phyloP scores from a whole-genome alignment of 2,329 filamentous ascomycete species.

The Dendrostoma leiphaemia region DNA sequence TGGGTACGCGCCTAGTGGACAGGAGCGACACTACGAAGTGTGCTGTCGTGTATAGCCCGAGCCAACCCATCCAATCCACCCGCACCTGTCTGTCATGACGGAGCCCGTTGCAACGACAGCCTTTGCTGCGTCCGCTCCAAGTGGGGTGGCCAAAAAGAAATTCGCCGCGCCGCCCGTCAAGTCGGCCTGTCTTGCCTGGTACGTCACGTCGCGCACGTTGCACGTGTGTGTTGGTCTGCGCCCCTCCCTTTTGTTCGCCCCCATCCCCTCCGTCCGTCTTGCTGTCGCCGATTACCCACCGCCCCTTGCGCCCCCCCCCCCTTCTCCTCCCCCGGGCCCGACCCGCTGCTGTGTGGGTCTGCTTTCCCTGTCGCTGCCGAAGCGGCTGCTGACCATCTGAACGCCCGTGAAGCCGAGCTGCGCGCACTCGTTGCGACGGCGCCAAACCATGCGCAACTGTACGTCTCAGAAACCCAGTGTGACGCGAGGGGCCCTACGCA shows the following conservation, averaged over 20 bases:
- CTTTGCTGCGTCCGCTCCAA: neutral
- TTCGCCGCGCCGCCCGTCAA: conserved; percentile 48
- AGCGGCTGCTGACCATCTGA: conserved; percentile 8
- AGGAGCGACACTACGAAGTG: neutral
- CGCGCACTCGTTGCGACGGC: conserved; percentile 46
- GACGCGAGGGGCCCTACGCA: too few relatives aligned
- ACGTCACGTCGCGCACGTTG: conserved; percentile 24
- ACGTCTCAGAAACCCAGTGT: too few relatives aligned
- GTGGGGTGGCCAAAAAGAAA: conserved; percentile 32
- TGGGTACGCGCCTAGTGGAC: neutral
- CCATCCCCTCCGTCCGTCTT: neutral
- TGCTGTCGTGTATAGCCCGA: too few relatives aligned
- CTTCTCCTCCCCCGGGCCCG: too few relatives aligned
- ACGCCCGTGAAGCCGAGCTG: conserved; percentile 39
- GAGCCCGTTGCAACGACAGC: conserved; percentile 16
- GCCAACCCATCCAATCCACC: too few relatives aligned
- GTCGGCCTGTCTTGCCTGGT: conserved; percentile 50
- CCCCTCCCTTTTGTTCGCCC: conserved; percentile 8
- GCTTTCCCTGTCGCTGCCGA: neutral
- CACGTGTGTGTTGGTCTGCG: too few relatives aligned
- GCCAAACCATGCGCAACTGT: conserved; percentile 42
- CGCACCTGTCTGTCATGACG: conserved; percentile 13
- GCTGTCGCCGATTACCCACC: neutral
- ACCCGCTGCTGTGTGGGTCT: too few relatives aligned
- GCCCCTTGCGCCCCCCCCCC: neutral